Evolutionary conservation across 805 yeast species (phyloP).

Genomic region (Priceomyces castillae): DNA sequence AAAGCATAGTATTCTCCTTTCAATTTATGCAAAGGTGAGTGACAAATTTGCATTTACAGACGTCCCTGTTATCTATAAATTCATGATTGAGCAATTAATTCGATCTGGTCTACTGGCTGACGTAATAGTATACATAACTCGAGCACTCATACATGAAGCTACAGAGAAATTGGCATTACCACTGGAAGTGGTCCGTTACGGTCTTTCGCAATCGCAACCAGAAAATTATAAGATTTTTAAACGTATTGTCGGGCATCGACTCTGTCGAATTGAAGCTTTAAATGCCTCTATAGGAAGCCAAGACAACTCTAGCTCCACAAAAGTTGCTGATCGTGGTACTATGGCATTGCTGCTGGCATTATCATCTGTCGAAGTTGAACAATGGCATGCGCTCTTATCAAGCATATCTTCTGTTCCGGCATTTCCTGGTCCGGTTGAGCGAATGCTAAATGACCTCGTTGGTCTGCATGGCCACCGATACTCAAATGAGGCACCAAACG

Average conservation of each 20-base stretch:
- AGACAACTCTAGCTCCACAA: neutral
- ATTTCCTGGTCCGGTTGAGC: neutral
- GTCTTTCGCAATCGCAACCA: conserved; percentile 5
- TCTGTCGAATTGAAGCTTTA: neutral
- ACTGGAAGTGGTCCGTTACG: conserved; percentile 7
- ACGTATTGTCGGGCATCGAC: conserved; percentile 11
- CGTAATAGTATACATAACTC: conserved; percentile 9
- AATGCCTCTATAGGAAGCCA: neutral
- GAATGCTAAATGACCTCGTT: no score
- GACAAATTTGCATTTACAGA: neutral
- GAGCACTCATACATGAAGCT: conserved; percentile 16
- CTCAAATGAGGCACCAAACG: no score
- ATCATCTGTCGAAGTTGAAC: neutral
- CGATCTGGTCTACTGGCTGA: neutral
- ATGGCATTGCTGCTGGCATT: neutral
- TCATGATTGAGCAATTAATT: neutral
- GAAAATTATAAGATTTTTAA: conserved; percentile 18
- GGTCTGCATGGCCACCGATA: no score
- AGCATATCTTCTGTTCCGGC: neutral
- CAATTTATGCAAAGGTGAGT: conserved; percentile 3
- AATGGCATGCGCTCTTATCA: neutral
- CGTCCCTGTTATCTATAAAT: conserved; percentile 7
- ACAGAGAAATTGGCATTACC: conserved; percentile 13
- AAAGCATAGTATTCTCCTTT: conserved; percentile 4
- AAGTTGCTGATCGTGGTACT: neutral